Conservation (phyloP, 352 stramenopile species). For the Phytophthora pseudosyringae region DNA sequence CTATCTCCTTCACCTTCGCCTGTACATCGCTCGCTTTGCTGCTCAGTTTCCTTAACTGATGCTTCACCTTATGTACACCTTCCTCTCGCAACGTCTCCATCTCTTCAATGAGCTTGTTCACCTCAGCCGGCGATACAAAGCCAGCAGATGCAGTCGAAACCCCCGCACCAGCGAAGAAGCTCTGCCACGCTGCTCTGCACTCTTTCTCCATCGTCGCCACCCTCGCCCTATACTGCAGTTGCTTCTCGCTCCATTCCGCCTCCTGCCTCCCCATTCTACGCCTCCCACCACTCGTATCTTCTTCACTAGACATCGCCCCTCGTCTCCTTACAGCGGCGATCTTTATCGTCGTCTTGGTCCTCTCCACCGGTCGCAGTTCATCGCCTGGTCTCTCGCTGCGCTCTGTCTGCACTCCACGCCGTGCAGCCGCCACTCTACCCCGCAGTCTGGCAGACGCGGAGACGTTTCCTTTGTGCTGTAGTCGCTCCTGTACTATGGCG, state of each 20-base stretch:
- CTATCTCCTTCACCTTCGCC: slow-evolving; percentile 54
- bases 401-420: slow-evolving; percentile 58
- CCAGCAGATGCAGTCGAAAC: slow-evolving; percentile 7
- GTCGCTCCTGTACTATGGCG: slow-evolving; percentile 48
- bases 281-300: slow-evolving; percentile 8
- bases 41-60: slow-evolving; percentile 44
- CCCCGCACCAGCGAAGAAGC: slow-evolving; percentile 51
- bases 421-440: slow-evolving; percentile 49
- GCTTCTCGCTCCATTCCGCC: slow-evolving; percentile 71
- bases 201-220: slow-evolving; percentile 60
- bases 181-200: slow-evolving; percentile 50
- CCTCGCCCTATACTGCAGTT: slow-evolving; percentile 54
- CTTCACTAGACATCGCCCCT: background rate
- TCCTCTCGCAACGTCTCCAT: slow-evolving; percentile 31
- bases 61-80: slow-evolving; percentile 41
- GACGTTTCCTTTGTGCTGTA: slow-evolving; percentile 6
- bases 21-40: slow-evolving; percentile 39
- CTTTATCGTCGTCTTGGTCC: slow-evolving; percentile 26
- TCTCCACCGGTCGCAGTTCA: background rate
- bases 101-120: slow-evolving; percentile 62
- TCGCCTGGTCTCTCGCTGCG: slow-evolving; percentile 34
- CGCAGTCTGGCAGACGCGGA: slow-evolving; percentile 40
- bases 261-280: slow-evolving; percentile 47
- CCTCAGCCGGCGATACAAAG: slow-evolving; percentile 25
- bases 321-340: slow-evolving; percentile 51